phyloP scores from a whole-genome alignment of 768 basidiomycete species.

The Lentinula sp. region DNA sequence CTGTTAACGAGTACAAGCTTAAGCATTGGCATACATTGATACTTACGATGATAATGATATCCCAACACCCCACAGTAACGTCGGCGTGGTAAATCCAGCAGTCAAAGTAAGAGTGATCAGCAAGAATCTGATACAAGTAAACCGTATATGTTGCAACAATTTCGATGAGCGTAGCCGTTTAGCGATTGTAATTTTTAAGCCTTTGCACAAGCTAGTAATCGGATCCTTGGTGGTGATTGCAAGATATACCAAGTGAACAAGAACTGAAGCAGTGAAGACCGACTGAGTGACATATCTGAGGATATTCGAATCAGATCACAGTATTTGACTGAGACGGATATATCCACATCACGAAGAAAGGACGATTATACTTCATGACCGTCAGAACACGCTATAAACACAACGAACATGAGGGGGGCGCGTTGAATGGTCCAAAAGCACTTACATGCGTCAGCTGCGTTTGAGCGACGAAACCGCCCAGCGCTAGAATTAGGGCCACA shows the following conservation, averaged over 20 bases:
- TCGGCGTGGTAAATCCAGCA: not conserved
- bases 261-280: not conserved
- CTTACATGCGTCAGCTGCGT: not conserved
- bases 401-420: not conserved
- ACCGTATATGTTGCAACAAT: not conserved
- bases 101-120: not conserved
- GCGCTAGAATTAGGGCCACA: not conserved
- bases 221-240: not conserved
- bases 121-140: not conserved
- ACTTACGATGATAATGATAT: not conserved
- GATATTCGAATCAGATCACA: not conserved
- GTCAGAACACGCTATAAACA: not conserved
- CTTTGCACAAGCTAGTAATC: not conserved
- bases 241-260: not conserved
- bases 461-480: conserved; percentile 3
- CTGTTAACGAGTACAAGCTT: not conserved
- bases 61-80: not conserved
- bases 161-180: not conserved
- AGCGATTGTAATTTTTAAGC: not conserved
- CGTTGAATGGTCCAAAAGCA: no score
- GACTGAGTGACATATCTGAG: conserved; percentile 1
- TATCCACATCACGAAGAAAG: not conserved
- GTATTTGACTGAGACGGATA: not conserved
- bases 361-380: not conserved
- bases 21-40: not conserved